phyloP scores from a whole-genome alignment of 2,329 filamentous ascomycete genomes.

The Fusarium illudens region DNA sequence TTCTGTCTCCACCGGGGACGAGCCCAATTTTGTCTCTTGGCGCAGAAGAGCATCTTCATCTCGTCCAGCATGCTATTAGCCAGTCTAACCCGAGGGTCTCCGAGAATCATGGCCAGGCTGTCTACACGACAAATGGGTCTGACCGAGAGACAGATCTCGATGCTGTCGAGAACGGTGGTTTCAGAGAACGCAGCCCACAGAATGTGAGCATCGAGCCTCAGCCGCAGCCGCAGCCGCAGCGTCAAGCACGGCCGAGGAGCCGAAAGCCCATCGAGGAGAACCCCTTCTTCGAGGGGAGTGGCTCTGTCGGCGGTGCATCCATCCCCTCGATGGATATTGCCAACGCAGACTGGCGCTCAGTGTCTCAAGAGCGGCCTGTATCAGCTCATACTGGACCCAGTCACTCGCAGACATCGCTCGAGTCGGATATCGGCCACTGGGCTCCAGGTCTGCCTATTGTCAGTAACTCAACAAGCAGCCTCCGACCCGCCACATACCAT shows the following conservation, averaged over 20 bases:
- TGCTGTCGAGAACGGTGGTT: neutral
- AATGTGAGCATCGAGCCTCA: neutral
- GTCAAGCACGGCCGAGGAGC: neutral
- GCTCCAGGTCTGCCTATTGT: slow-evolving; percentile 24
- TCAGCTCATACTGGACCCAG: neutral
- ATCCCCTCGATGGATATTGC: slow-evolving; percentile 20
- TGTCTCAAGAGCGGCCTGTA: slow-evolving; percentile 4
- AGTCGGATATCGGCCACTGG: slow-evolving; percentile 27
- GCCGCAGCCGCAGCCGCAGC: neutral
- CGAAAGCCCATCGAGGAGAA: slow-evolving; percentile 22
- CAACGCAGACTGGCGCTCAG: slow-evolving; percentile 21
- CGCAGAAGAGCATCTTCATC: slow-evolving; percentile 7
- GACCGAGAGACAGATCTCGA: neutral
- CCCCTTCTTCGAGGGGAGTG: slow-evolving; percentile 24
- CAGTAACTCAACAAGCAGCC: slow-evolving; percentile 22
- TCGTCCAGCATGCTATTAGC: neutral
- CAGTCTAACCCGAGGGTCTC: slow-evolving; percentile 1
- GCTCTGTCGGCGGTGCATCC: slow-evolving; percentile 9
- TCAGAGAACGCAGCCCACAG: neutral
- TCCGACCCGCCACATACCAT: slow-evolving; percentile 3
- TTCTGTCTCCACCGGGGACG: neutral
- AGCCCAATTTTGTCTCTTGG: neutral
- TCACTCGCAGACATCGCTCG: slow-evolving; percentile 25
- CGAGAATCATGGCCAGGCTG: neutral
- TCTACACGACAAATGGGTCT: neutral